phyloP scores from a whole-genome alignment of 371 early-diverging fungal species.

The Polyrhizophydium stewartii region DNA sequence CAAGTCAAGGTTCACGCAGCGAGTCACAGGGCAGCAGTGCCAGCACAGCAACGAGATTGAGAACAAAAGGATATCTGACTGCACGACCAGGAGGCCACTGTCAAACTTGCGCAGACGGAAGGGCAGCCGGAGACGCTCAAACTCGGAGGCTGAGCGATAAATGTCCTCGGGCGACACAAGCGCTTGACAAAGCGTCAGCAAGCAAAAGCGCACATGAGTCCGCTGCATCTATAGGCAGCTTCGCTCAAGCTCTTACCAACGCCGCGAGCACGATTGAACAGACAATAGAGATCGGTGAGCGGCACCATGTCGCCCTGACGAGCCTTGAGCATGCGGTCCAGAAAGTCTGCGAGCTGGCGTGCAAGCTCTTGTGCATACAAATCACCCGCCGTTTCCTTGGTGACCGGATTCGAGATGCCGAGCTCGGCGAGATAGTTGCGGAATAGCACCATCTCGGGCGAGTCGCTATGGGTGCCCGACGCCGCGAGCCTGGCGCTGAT shows the following conservation, averaged over 20 bases:
- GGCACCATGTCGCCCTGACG: conserved; percentile 61
- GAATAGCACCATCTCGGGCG: conserved; percentile 45
- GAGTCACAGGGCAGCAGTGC: neutral
- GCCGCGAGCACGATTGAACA: conserved; percentile 89
- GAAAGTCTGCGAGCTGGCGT: conserved; percentile 76
- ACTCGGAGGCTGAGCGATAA: conserved; percentile 64
- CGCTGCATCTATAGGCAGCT: neutral
- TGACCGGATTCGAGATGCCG: conserved; percentile 85
- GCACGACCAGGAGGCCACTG: conserved; percentile 74
- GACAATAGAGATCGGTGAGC: conserved; percentile 84
- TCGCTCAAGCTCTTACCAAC: conserved; percentile 50
- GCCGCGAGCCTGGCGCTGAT: conserved; percentile 58
- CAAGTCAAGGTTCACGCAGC: no score
- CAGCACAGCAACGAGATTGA: neutral
- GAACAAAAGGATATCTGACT: conserved; percentile 33
- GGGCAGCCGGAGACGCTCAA: conserved; percentile 62
- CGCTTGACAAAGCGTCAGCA: conserved; percentile 34
- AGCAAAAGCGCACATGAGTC: neutral
- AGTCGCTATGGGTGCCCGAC: conserved; percentile 30
- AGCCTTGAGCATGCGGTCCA: conserved; percentile 54
- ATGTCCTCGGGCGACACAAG: conserved; percentile 86
- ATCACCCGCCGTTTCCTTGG: conserved; percentile 77
- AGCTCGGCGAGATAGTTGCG: conserved; percentile 72
- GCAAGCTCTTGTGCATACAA: conserved; percentile 81
- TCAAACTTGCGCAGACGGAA: conserved; percentile 69